Evolutionary conservation across 768 basidiomycete genomes (phyloP).

Genomic region (Cubamyces sp.): DNA sequence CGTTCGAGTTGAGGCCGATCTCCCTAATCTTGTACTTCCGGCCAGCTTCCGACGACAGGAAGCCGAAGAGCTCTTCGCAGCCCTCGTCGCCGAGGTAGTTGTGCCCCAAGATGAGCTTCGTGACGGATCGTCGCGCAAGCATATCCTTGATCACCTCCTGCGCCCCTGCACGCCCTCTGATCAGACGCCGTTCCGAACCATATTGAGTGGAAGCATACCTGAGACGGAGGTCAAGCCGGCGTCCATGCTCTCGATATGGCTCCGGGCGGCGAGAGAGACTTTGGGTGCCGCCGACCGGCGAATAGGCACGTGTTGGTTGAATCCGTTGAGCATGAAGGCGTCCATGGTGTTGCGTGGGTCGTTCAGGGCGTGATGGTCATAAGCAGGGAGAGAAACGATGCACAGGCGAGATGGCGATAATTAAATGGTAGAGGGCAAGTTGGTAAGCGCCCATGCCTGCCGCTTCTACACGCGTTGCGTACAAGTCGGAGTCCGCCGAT

Average conservation of each 20-base stretch:
- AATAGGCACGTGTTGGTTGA: slow-evolving; percentile 2
- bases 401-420: slow-evolving; percentile 1
- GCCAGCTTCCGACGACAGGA: slow-evolving; percentile 54
- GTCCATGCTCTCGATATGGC: slow-evolving; percentile 30
- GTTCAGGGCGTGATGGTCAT: slow-evolving; percentile 1
- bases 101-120: slow-evolving; percentile 57
- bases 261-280: slow-evolving; percentile 24
- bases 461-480: not conserved
- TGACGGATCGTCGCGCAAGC: slow-evolving; percentile 48
- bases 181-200: not conserved
- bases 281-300: slow-evolving; percentile 20
- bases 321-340: slow-evolving; percentile 3
- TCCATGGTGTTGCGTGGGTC: slow-evolving; percentile 1
- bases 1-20: slow-evolving; percentile 60
- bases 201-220: slow-evolving; percentile 15
- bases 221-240: slow-evolving; percentile 25
- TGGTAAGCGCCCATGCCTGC: slow-evolving; percentile 6
- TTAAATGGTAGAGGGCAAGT: slow-evolving; percentile 3
- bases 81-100: slow-evolving; percentile 64
- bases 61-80: slow-evolving; percentile 55
- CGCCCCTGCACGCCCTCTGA: slow-evolving; percentile 45
- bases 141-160: slow-evolving; percentile 52
- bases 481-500: not conserved
- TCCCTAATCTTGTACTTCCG: slow-evolving; percentile 51
- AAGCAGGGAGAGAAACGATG: not conserved